Evolutionary conservation across 129 eudicot species (phyloP).

Genomic region (Artemisia argyi): DNA sequence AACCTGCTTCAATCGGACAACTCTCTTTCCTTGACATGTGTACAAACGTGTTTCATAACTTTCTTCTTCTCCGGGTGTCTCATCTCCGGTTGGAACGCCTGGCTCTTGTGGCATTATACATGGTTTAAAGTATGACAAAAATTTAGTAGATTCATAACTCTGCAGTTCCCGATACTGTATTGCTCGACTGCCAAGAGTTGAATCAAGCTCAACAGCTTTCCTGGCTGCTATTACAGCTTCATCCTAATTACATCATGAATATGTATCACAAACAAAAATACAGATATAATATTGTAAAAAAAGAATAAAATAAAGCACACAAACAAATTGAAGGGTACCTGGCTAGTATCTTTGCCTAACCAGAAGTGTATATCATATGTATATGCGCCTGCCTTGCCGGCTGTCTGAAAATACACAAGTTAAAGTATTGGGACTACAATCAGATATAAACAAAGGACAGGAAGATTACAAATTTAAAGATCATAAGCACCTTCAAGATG

Average conservation of each 20-base stretch:
- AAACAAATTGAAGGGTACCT: constrained; percentile 42
- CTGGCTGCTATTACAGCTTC: constrained; percentile 89
- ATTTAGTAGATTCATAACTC: constrained; percentile 81
- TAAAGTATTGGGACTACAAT: constrained; percentile 1
- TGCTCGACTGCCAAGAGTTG: constrained; percentile 88
- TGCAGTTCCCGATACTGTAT: constrained; percentile 85
- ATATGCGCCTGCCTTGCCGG: constrained; percentile 85
- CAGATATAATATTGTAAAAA: neutral
- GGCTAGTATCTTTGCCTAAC: constrained; percentile 96
- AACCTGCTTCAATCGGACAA: constrained; percentile 90
- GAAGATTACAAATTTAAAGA: constrained; percentile 12
- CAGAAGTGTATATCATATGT: constrained; percentile 75
- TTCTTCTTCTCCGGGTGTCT: constrained; percentile 63
- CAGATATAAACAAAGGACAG: neutral
- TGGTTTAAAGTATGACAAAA: constrained; percentile 88
- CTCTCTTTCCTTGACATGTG: constrained; percentile 85
- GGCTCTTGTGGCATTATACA: constrained; percentile 85
- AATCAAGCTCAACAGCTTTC: constrained; percentile 96
- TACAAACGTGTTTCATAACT: constrained; percentile 75
- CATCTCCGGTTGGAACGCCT: constrained; percentile 79
- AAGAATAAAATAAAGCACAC: neutral
- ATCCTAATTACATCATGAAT: constrained; percentile 50
- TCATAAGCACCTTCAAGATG: constrained; percentile 61
- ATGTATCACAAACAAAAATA: neutral
- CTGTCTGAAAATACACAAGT: constrained; percentile 53